These are phyloP conservation scores for Alternaria viburni DNA, from an alignment of 2,329 filamentous ascomycete species.

Conservation along the genomic window DNA sequence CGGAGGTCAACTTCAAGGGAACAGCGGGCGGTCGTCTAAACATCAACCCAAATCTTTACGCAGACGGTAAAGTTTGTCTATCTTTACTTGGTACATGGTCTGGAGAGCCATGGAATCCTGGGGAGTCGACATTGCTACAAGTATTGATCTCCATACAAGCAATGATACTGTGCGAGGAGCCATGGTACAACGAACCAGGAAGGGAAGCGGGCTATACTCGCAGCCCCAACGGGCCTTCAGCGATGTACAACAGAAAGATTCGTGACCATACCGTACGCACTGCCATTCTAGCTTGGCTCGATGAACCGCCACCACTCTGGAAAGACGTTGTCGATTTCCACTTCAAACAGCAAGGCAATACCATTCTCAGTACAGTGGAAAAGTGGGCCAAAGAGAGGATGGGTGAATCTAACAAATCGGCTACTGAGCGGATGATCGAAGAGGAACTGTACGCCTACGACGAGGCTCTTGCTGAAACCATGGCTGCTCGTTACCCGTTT, in stretches of 20 bases:
- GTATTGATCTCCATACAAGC: conserved; percentile 63
- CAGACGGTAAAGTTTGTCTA: conserved; percentile 51
- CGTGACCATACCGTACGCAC: conserved; percentile 36
- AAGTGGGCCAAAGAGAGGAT: conserved; percentile 22
- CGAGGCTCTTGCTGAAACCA: not conserved
- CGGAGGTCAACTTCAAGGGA: conserved; percentile 53
- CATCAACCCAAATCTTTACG: conserved; percentile 62
- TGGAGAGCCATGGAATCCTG: conserved; percentile 55
- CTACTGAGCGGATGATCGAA: no score
- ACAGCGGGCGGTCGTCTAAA: conserved; percentile 50
- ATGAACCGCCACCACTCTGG: conserved; percentile 27
- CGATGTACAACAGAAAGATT: conserved; percentile 35
- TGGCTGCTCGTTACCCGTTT: not conserved
- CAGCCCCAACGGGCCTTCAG: conserved; percentile 9
- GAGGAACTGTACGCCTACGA: not conserved
- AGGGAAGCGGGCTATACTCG: conserved; percentile 20
- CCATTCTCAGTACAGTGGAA: conserved; percentile 30
- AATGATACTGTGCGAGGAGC: conserved; percentile 63
- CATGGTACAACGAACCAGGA: conserved; percentile 63
- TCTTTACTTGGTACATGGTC: conserved; percentile 47
- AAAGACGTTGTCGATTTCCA: conserved; percentile 32
- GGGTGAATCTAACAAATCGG: not conserved
- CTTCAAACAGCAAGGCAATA: conserved; percentile 31
- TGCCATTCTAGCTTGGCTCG: conserved; percentile 45
- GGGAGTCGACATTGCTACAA: conserved; percentile 59